Evolutionary conservation across 2,329 filamentous ascomycete species (phyloP), one percentile per base, ranked within the genome.

Genomic region (Diaporthe ampelina): DNA sequence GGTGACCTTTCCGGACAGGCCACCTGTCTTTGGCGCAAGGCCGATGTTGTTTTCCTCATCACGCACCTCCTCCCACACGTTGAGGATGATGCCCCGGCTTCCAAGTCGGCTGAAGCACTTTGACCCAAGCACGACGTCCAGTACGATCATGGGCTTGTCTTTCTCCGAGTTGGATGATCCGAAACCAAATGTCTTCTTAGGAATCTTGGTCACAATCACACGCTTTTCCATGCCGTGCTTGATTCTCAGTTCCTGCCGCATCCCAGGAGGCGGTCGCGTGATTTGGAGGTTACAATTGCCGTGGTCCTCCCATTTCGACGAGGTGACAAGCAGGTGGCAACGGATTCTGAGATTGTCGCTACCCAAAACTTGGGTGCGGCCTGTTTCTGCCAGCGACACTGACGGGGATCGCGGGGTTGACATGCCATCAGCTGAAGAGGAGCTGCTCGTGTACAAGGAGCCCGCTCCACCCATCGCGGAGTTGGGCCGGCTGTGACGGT

Each of bases 231-330:
- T 85, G 24, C 92, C 91, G 78, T 92, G 89, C 76, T 91, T 87
- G 76, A 89, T 89, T 54, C 87, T 85, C 71, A 91, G 86, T 74
- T 88, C 90, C 83, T 89, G 90, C 56, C 86, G 86, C 82, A 88
- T 89, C 9, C 90, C 90, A 48, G 84, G 89, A 69, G 88, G 92
- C n/a, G 94, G 94, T 24, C 91, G 90, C 81, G 95, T 91, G 79
- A 99, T 95, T 21, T 94, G 94, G 75, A 99, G 86, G 50, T 91
- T 88, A 75, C 95, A 97, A 78, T 94, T 92, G 77, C 97, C 96
- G 85, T 95, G 92, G 81, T 98, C 95, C 76, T 95, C 92, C 97
- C 97, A 99, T 81, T 96, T 96, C 67, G 91, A 91, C 17, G 91
- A 87, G 1, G 90, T 87, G 75, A 95, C 93, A 67, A 96, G 92